Percentiles rank a stretch among this genome's conserved stretches.
phyloP scores from a whole-genome alignment of 257 asterid genomes.

The Primulina huaijiensis region DNA sequence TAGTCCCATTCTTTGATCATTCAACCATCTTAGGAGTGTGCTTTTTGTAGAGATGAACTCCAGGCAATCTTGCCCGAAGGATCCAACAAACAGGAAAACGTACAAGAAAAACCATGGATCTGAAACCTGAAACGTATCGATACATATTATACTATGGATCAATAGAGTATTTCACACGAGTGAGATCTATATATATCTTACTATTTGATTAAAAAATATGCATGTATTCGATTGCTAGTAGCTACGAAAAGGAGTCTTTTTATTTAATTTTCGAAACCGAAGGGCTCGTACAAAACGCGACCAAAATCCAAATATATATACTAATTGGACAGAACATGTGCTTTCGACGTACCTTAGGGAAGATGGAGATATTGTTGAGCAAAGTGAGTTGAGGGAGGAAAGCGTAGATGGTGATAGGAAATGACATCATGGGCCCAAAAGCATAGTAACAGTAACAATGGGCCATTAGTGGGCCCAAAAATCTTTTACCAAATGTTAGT shows the following conservation, averaged over 20 bases:
- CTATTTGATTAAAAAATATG: too few species aligned
- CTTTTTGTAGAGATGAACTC: conserved; percentile 52
- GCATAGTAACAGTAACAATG: conserved; percentile 52
- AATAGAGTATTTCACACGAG: too few species aligned
- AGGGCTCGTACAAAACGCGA: too few species aligned
- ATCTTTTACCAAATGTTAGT: conserved; percentile 43
- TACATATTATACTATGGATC: too few species aligned
- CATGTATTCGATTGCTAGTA: too few species aligned
- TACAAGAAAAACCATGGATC: conserved; percentile 57
- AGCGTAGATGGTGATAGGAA: conserved; percentile 56
- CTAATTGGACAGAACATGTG: too few species aligned
- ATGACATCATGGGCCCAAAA: conserved; percentile 61
- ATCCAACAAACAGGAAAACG: conserved; percentile 51
- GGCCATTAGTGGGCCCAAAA: conserved; percentile 50
- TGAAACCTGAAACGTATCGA: conserved; percentile 36
- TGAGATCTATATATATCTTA: too few species aligned
- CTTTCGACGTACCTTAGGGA: conserved; percentile 56
- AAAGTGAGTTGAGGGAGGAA: conserved; percentile 55
- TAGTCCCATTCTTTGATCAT: conserved; percentile 80
- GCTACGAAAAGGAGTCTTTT: too few species aligned
- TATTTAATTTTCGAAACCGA: too few species aligned
- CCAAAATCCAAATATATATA: too few species aligned
- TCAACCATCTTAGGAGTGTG: conserved; percentile 68
- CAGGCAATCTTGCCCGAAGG: conserved; percentile 60
- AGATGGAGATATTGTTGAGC: conserved; percentile 45